A percentile compares a stretch with the other conserved stretches of the same genome.
Conservation (phyloP, 108 stramenopile species). For the Mediolabrus comicus region DNA sequence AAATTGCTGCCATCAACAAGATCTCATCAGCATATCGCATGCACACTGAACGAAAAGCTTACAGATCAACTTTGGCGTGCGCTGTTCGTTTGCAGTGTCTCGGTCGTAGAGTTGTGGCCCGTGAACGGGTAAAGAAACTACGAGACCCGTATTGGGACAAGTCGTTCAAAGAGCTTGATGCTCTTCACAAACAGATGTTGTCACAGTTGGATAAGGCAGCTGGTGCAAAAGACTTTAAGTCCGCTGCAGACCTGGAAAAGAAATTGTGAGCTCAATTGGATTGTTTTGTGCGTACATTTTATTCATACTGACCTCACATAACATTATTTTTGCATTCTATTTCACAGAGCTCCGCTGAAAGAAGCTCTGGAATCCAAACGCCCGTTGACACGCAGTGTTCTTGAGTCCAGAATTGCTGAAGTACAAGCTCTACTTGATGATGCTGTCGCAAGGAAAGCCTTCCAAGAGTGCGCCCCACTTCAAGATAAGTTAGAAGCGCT, state of each 20-base stretch:
- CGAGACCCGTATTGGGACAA: slow-evolving; percentile 79
- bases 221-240: slow-evolving; percentile 61
- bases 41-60: slow-evolving; percentile 30
- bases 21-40: slow-evolving; percentile 59
- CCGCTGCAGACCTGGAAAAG: slow-evolving; percentile 68
- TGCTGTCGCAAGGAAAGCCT: slow-evolving; percentile 69
- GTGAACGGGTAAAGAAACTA: slow-evolving; percentile 38
- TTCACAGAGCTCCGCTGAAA: slow-evolving; percentile 48
- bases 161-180: slow-evolving; percentile 67
- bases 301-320: not conserved
- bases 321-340: slow-evolving; percentile 2
- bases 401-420: slow-evolving; percentile 69
- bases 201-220: slow-evolving; percentile 65
- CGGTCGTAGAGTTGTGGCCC: slow-evolving; percentile 50
- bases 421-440: slow-evolving; percentile 59
- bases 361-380: slow-evolving; percentile 64
- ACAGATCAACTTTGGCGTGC: slow-evolving; percentile 12
- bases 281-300: slow-evolving; percentile 1
- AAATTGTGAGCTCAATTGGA: slow-evolving; percentile 45
- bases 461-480: slow-evolving; percentile 68
- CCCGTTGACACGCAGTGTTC: slow-evolving; percentile 69
- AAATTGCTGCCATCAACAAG: slow-evolving; percentile 43
- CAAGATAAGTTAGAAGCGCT: slow-evolving; percentile 73
- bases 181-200: slow-evolving; percentile 50
- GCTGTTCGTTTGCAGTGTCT: slow-evolving; percentile 60